Conservation (phyloP, 441 rosid species). For the Populus tomentosa region DNA sequence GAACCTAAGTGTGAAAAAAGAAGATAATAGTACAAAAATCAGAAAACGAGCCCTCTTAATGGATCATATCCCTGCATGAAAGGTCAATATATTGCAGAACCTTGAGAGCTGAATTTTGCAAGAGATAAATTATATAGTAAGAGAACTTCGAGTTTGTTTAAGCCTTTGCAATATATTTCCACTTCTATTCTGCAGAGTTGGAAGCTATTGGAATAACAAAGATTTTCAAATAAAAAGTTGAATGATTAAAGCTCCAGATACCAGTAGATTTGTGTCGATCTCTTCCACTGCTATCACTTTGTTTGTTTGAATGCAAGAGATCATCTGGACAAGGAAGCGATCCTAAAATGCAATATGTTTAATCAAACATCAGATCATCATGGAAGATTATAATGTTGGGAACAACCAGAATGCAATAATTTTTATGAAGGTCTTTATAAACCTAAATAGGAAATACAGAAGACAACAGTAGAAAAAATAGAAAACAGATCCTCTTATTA, state of each 20-base stretch:
- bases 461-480: background rate
- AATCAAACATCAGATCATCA: background rate
- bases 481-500: background rate
- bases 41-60: background rate
- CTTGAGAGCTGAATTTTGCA: background rate
- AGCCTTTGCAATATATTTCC: background rate
- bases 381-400: background rate
- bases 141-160: background rate
- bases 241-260: conserved; percentile 22
- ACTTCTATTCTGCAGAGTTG: background rate
- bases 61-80: background rate
- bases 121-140: too few relatives aligned
- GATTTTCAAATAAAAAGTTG: background rate
- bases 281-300: conserved; percentile 26
- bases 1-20: background rate
- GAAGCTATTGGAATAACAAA: background rate
- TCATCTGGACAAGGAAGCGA: conserved; percentile 51
- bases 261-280: conserved; percentile 42
- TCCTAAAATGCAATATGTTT: conserved; percentile 25
- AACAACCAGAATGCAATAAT: background rate
- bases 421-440: background rate
- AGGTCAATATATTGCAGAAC: background rate
- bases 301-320: conserved; percentile 39
- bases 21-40: background rate
- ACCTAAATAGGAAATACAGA: background rate